Percentiles rank a stretch among this genome's conserved stretches.
Conservation (phyloP, 2,329 filamentous ascomycete genomes). For the Periconia digitata region DNA sequence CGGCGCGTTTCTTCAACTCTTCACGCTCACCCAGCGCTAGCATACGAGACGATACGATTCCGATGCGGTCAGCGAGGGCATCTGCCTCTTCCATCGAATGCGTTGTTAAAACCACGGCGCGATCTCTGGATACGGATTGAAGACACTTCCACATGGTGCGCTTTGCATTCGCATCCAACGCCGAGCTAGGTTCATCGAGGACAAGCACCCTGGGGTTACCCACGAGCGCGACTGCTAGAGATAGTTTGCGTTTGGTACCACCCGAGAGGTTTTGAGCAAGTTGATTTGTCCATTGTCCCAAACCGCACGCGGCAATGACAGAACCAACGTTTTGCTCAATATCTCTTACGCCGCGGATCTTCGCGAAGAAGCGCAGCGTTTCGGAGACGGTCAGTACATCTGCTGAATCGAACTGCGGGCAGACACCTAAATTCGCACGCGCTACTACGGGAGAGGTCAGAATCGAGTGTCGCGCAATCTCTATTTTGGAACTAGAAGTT, state of each 20-base stretch:
- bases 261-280: slow-evolving; percentile 82
- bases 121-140: slow-evolving; percentile 67
- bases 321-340: slow-evolving; percentile 76
- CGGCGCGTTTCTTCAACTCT: slow-evolving; percentile 71
- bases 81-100: slow-evolving; percentile 97
- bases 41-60: slow-evolving; percentile 85
- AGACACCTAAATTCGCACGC: slow-evolving; percentile 80
- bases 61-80: slow-evolving; percentile 78
- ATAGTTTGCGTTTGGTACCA: slow-evolving; percentile 89
- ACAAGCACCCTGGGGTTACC: slow-evolving; percentile 86
- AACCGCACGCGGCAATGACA: slow-evolving; percentile 78
- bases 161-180: slow-evolving; percentile 88
- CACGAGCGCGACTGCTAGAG: slow-evolving; percentile 86
- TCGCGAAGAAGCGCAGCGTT: slow-evolving; percentile 85
- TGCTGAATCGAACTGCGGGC: slow-evolving; percentile 75
- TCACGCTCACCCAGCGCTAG: slow-evolving; percentile 78
- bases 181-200: slow-evolving; percentile 85
- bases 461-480: slow-evolving; percentile 77
- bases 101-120: slow-evolving; percentile 88
- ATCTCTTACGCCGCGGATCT: slow-evolving; percentile 75
- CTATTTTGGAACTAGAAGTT: slow-evolving; percentile 57
- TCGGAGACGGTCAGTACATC: slow-evolving; percentile 89
- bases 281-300: slow-evolving; percentile 68
- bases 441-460: slow-evolving; percentile 71
- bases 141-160: slow-evolving; percentile 91